Evolutionary conservation across 768 basidiomycete genomes (phyloP).

Genomic region (Naganishia vishniacii): DNA sequence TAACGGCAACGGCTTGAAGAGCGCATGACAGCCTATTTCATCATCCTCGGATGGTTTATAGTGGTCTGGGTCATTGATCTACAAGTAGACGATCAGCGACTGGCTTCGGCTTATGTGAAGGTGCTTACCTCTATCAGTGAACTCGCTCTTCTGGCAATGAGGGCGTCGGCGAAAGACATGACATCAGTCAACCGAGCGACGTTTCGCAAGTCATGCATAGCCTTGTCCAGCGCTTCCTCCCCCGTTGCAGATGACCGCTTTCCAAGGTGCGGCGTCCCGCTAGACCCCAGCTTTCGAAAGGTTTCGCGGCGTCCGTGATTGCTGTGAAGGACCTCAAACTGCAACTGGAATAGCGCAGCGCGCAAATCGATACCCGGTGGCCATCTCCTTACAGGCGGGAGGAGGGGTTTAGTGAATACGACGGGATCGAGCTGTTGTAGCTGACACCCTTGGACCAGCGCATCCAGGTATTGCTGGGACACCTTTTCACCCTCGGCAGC

Average conservation of each 20-base stretch:
- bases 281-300: not conserved
- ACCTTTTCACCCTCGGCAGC: conserved; percentile 30
- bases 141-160: conserved; percentile 50
- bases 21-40: conserved; percentile 30
- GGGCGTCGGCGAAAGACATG: conserved; percentile 58
- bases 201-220: not conserved
- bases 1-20: conserved; percentile 32
- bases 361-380: conserved; percentile 57
- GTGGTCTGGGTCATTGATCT: conserved; percentile 45
- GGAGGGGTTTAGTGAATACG: not conserved
- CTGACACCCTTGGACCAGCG: conserved; percentile 19
- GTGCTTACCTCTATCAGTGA: conserved; percentile 51
- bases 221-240: not conserved
- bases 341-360: conserved; percentile 60
- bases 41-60: conserved; percentile 43
- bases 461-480: conserved; percentile 1
- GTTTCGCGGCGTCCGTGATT: not conserved
- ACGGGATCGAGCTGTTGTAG: conserved; percentile 32
- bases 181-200: conserved; percentile 26
- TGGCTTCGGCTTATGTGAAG: conserved; percentile 6
- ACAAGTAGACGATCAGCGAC: conserved; percentile 20
- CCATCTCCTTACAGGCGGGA: not conserved
- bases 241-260: not conserved
- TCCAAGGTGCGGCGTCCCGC: not conserved
- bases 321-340: conserved; percentile 49